phyloP scores from a whole-genome alignment of 768 basidiomycete species.

The Boletus pseudo-olivaceus region DNA sequence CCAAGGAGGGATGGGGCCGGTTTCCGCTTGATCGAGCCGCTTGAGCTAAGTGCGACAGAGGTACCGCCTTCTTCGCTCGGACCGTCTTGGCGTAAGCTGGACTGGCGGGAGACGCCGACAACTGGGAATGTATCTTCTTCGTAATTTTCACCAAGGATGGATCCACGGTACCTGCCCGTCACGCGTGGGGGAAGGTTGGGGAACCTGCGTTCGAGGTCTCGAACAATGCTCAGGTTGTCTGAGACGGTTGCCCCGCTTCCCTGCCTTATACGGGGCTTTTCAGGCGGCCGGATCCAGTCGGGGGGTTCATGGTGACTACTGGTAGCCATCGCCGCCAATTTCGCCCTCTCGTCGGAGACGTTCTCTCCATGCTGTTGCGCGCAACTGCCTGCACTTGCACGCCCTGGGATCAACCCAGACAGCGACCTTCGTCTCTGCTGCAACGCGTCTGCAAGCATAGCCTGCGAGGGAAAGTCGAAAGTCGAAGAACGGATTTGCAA shows the following conservation, averaged over 20 bases:
- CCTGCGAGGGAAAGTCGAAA: slow-evolving; percentile 39
- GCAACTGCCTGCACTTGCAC: background rate
- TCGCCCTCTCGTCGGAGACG: slow-evolving; percentile 11
- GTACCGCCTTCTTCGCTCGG: slow-evolving; percentile 12
- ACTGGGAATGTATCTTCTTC: slow-evolving; percentile 22
- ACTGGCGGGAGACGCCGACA: slow-evolving; percentile 24
- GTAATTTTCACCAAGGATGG: slow-evolving; percentile 21
- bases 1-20: slow-evolving; percentile 29
- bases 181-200: slow-evolving; percentile 44
- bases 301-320: background rate
- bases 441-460: slow-evolving; percentile 8
- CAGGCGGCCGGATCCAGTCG: slow-evolving; percentile 15
- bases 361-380: slow-evolving; percentile 1
- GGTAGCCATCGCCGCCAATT: slow-evolving; percentile 7
- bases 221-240: slow-evolving; percentile 44
- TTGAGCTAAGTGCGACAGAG: slow-evolving; percentile 10
- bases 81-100: slow-evolving; percentile 14
- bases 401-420: slow-evolving; percentile 6
- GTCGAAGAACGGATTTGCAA: slow-evolving; percentile 55
- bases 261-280: slow-evolving; percentile 4
- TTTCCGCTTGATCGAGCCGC: slow-evolving; percentile 29
- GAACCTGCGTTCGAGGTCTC: slow-evolving; percentile 52
- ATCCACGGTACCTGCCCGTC: slow-evolving; percentile 27
- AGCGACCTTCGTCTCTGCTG: slow-evolving; percentile 16
- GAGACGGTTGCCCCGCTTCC: slow-evolving; percentile 32